Evolutionary conservation across 192 early-diverging fungal genomes (phyloP).

Genomic region (Backusella westeae): DNA sequence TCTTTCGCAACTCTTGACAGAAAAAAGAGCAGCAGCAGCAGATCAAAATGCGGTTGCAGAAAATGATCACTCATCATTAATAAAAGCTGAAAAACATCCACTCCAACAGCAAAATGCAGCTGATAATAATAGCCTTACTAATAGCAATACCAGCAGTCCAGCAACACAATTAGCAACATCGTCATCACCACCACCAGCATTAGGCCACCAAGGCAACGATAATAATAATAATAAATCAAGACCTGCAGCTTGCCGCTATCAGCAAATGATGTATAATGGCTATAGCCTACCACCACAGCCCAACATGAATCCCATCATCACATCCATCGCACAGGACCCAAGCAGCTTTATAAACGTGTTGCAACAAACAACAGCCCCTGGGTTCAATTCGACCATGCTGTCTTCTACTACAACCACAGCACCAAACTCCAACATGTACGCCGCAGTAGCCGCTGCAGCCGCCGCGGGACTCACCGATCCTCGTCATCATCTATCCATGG

Average conservation of each 20-base stretch:
- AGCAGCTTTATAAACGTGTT: background rate
- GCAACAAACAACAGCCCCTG: background rate
- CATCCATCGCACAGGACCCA: background rate
- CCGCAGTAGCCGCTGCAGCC: background rate
- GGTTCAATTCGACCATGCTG: background rate
- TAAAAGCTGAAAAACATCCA: background rate
- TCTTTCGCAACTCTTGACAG: constrained; percentile 9
- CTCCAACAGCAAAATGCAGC: background rate
- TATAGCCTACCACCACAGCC: background rate
- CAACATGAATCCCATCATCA: background rate
- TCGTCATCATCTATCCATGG: background rate
- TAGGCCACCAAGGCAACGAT: too few species aligned
- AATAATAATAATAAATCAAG: background rate
- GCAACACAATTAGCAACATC: background rate
- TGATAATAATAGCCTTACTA: background rate
- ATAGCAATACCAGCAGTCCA: background rate
- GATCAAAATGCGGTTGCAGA: background rate
- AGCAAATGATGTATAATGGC: background rate
- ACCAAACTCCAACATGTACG: background rate
- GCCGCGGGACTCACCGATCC: background rate
- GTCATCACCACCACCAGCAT: background rate
- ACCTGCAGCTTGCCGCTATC: background rate
- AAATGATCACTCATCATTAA: background rate
- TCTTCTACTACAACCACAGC: background rate
- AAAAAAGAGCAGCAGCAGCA: background rate